phyloP scores from a whole-genome alignment of 78 protist species.

The Dictyostelium brefeldianum region DNA sequence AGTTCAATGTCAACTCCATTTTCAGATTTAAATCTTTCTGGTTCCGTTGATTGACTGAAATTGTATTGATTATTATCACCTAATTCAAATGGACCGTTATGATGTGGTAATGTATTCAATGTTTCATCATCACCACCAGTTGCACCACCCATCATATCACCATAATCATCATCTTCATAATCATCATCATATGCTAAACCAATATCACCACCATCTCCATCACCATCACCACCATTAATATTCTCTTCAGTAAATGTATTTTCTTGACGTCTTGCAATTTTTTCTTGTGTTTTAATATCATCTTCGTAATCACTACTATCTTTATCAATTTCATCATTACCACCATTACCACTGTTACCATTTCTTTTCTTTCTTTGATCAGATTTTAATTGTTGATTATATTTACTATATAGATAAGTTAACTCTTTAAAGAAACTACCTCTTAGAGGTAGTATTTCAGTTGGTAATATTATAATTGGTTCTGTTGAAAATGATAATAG shows the following conservation, averaged over 20 bases:
- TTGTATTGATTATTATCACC: background rate
- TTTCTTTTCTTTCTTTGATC: background rate
- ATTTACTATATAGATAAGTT: constrained; percentile 19
- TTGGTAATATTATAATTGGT: constrained; percentile 11
- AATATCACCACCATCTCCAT: constrained; percentile 1
- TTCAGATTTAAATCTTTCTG: background rate
- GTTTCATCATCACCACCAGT: background rate
- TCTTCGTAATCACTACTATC: background rate
- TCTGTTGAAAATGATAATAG: constrained; percentile 3
- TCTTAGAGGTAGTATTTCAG: constrained; percentile 40
- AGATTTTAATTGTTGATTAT: background rate
- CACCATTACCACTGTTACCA: background rate
- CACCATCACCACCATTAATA: background rate
- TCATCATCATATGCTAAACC: background rate
- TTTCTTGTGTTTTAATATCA: background rate
- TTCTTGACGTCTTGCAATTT: background rate
- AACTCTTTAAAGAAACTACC: constrained; percentile 61
- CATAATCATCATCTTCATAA: background rate
- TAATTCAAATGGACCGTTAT: constrained; percentile 4
- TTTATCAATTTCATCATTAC: background rate
- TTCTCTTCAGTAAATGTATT: background rate
- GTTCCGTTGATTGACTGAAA: background rate
- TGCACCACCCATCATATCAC: too few relatives aligned
- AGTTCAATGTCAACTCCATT: background rate
- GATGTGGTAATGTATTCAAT: background rate